Evolutionary conservation across 2,329 filamentous ascomycete species (phyloP).

Genomic region (Aspergillus pseudoviridinutans): DNA sequence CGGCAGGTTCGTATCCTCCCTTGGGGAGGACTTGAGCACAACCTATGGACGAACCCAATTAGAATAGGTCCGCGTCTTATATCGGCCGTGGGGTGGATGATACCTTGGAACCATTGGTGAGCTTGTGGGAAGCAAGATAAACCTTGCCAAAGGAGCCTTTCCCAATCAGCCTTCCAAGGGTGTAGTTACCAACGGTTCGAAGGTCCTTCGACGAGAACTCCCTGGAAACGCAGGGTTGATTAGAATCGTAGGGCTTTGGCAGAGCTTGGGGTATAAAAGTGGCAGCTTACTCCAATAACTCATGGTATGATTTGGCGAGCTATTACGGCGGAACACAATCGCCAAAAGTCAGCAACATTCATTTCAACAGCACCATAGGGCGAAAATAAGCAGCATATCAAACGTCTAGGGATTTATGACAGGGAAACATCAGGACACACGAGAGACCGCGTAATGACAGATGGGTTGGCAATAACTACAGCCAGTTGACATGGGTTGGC

Average conservation of each 20-base stretch:
- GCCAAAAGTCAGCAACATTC: slow-evolving; percentile 15
- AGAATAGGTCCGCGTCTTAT: slow-evolving; percentile 6
- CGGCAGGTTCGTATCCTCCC: slow-evolving; percentile 90
- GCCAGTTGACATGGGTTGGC: neutral
- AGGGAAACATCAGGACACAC: neutral
- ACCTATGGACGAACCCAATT: slow-evolving; percentile 55
- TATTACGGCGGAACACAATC: slow-evolving; percentile 37
- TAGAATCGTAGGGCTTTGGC: neutral
- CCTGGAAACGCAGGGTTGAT: slow-evolving; percentile 46
- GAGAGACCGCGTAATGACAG: neutral
- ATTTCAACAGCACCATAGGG: neutral
- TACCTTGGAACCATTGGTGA: slow-evolving; percentile 97
- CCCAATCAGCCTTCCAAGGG: slow-evolving; percentile 83
- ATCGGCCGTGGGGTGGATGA: neutral
- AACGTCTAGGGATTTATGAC: neutral
- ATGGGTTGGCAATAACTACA: neutral
- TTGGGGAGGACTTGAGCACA: slow-evolving; percentile 96
- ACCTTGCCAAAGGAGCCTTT: slow-evolving; percentile 99
- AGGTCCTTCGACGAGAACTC: slow-evolving; percentile 93
- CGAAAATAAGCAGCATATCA: neutral
- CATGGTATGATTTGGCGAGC: slow-evolving; percentile 96
- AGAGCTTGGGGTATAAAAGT: neutral
- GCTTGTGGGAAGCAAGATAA: slow-evolving; percentile 91
- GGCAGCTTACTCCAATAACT: slow-evolving; percentile 77
- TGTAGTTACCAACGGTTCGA: slow-evolving; percentile 90